Evolutionary conservation across 305 asterid genomes (phyloP).

Genomic region (Rubia balearica): DNA sequence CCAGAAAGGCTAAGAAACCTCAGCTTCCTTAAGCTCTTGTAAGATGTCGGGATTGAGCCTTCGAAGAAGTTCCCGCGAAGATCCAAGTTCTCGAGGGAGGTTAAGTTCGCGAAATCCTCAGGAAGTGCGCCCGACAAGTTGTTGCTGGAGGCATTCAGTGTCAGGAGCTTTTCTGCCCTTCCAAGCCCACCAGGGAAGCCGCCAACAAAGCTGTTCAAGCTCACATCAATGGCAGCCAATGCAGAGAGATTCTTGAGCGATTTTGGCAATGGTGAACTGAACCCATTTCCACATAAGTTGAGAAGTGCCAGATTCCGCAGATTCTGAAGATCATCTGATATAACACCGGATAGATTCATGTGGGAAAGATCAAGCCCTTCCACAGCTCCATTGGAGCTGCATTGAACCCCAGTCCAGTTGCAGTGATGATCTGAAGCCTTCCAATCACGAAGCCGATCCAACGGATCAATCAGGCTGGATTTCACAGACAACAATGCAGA

Average conservation of each 20-base stretch:
- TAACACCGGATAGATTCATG: slow-evolving; percentile 60
- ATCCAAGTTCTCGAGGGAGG: slow-evolving; percentile 61
- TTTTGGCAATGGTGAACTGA: slow-evolving; percentile 50
- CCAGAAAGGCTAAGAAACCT: slow-evolving; percentile 89
- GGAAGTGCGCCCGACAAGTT: slow-evolving; percentile 69
- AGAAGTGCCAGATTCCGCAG: slow-evolving; percentile 30
- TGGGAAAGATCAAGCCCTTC: slow-evolving; percentile 57
- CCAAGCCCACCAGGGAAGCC: slow-evolving; percentile 59
- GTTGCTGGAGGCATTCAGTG: slow-evolving; percentile 69
- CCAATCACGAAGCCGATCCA: slow-evolving; percentile 55
- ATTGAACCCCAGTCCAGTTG: slow-evolving; percentile 66
- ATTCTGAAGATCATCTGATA: slow-evolving; percentile 42
- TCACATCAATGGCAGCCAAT: slow-evolving; percentile 49
- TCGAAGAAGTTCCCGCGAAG: slow-evolving; percentile 75
- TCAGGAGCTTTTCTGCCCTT: slow-evolving; percentile 29
- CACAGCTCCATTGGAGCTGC: slow-evolving; percentile 51
- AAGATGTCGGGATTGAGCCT: slow-evolving; percentile 56
- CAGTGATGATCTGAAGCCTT: slow-evolving; percentile 45
- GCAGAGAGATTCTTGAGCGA: slow-evolving; percentile 46
- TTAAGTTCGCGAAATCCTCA: slow-evolving; percentile 53
- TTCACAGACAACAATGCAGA: slow-evolving; percentile 47
- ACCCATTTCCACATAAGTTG: slow-evolving; percentile 53
- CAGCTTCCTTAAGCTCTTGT: slow-evolving; percentile 45
- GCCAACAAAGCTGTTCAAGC: slow-evolving; percentile 52
- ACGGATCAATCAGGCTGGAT: slow-evolving; percentile 47